Conservation (phyloP, 495 filamentous ascomycete species). For the Xylaria scruposa region DNA sequence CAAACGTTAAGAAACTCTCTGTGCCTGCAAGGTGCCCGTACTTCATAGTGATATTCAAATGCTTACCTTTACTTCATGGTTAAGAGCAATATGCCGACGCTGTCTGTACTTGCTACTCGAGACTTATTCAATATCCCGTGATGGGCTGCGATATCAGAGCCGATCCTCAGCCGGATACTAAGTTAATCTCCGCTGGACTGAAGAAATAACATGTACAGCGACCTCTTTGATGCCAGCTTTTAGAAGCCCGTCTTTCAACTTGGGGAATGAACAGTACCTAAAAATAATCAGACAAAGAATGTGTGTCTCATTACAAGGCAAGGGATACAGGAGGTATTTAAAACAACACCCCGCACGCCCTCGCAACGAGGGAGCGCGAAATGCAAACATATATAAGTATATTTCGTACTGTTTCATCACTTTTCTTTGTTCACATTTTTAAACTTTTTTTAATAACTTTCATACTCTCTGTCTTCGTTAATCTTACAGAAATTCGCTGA, state of each 20-base stretch:
- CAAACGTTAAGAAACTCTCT: not conserved
- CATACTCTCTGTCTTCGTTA: not conserved
- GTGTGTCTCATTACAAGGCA: not conserved
- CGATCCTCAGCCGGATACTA: not conserved
- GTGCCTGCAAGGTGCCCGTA: not conserved
- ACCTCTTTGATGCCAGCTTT: slow-evolving; percentile 13
- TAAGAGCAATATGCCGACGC: not conserved
- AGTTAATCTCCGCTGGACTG: not conserved
- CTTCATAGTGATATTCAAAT: not conserved
- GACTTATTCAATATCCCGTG: not conserved
- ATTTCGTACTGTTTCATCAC: not conserved
- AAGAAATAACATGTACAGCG: not conserved
- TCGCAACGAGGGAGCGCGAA: not conserved
- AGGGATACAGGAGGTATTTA: slow-evolving; percentile 19
- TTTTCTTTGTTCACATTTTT: not conserved
- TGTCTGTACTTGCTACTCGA: not conserved
- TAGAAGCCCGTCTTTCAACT: not conserved
- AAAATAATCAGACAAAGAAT: slow-evolving; percentile 21
- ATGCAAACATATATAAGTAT: not conserved
- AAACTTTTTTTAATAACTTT: not conserved
- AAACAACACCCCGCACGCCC: slow-evolving; percentile 13
- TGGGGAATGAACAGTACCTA: not conserved
- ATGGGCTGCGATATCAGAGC: not conserved
- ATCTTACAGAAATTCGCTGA: not conserved
- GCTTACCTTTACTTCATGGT: not conserved